Evolutionary conservation across 208 protist species (phyloP).

Genomic region (Leishmania tarentolae): DNA sequence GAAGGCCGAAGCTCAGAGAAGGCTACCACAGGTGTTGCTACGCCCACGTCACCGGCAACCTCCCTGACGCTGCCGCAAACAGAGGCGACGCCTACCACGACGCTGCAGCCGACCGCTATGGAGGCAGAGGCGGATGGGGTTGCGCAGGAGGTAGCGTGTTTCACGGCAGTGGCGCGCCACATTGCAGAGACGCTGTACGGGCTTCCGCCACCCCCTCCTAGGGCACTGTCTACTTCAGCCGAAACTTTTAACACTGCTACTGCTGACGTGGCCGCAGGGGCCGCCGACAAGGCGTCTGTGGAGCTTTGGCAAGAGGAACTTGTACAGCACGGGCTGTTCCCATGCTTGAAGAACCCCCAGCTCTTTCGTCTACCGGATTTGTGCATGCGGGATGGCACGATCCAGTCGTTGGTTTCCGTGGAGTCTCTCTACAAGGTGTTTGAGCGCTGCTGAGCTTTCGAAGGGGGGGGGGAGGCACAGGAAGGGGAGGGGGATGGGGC

Average conservation of each 20-base stretch:
- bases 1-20: background rate
- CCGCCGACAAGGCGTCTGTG: background rate
- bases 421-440: constrained; percentile 92
- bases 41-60: background rate
- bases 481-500: background rate
- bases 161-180: constrained; percentile 66
- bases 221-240: background rate
- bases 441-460: constrained; percentile 77
- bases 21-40: background rate
- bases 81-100: background rate
- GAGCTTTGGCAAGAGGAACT: constrained; percentile 12
- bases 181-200: constrained; percentile 78
- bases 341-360: constrained; percentile 61
- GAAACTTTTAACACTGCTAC: background rate
- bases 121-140: constrained; percentile 36
- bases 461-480: background rate
- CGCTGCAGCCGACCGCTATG: constrained; percentile 1
- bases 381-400: constrained; percentile 57
- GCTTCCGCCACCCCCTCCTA: constrained; percentile 14
- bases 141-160: constrained; percentile 70
- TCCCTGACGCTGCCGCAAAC: constrained; percentile 10
- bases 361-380: constrained; percentile 65
- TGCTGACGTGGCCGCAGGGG: background rate
- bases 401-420: constrained; percentile 77
- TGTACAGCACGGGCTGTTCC: constrained; percentile 53